phyloP scores from a whole-genome alignment of 1,284 basidiomycete species.

The Trametes pubescens region DNA sequence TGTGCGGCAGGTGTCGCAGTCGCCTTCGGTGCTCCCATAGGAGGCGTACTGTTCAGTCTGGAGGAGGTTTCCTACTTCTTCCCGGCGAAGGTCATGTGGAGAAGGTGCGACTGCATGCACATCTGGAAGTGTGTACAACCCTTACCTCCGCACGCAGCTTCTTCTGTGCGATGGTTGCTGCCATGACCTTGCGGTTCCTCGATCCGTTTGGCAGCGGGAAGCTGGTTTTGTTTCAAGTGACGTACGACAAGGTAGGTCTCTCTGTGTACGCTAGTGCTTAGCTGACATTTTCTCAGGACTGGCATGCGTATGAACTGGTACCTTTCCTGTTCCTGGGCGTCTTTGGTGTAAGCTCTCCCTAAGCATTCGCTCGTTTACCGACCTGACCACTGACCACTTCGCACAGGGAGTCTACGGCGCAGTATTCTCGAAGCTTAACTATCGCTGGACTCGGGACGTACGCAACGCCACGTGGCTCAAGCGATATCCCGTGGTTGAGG shows the following conservation, averaged over 20 bases:
- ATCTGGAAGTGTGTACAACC: too few species aligned
- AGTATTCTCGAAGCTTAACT: slow-evolving; percentile 92
- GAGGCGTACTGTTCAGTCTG: slow-evolving; percentile 91
- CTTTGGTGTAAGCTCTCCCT: slow-evolving; percentile 68
- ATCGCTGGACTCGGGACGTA: slow-evolving; percentile 86
- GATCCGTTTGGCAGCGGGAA: slow-evolving; percentile 93
- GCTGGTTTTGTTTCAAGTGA: slow-evolving; percentile 88
- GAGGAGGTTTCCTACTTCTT: slow-evolving; percentile 98
- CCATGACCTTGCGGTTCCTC: slow-evolving; percentile 86
- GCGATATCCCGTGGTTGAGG: slow-evolving; percentile 85
- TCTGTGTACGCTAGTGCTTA: too few species aligned
- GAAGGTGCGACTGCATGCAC: slow-evolving; percentile 62
- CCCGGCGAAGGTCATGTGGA: slow-evolving; percentile 95
- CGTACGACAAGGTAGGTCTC: slow-evolving; percentile 78
- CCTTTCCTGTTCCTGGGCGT: slow-evolving; percentile 89
- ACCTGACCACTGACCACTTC: not conserved
- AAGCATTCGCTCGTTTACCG: not conserved
- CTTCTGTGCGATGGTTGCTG: slow-evolving; percentile 95
- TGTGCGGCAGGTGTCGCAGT: slow-evolving; percentile 94
- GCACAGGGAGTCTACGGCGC: slow-evolving; percentile 90
- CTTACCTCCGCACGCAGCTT: slow-evolving; percentile 58
- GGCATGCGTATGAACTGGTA: slow-evolving; percentile 86
- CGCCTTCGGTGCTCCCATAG: slow-evolving; percentile 92
- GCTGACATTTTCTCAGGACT: slow-evolving; percentile 63
- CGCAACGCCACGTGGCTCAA: slow-evolving; percentile 85